Evolutionary conservation across 768 basidiomycete species (phyloP), one percentile per base, ranked within the genome.

Genomic region (Tephrocybe sp.): DNA sequence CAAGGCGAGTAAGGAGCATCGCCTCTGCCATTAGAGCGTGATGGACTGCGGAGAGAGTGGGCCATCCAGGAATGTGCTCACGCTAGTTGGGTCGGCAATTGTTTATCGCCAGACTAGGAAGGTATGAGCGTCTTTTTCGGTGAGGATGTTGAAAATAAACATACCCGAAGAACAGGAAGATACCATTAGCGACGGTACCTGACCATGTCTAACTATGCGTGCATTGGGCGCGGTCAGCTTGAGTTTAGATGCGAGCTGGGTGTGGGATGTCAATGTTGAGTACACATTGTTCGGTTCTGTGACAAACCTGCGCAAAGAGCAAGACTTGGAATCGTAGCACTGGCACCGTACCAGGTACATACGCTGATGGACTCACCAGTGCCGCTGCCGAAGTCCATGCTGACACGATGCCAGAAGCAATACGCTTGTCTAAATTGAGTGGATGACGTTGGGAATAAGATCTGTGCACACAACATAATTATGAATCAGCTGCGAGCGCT

Each of bases 351-450:
- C 87, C 89, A 92, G n/a, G n/a, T n/a, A n/a, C n/a, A n/a, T n/a
- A 37, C 4, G 16, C 5, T 37, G 3, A 19, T 8, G 21, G n/a
- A 37, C 72, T 51, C 49, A 85, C 86, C 51, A 89, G 66, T 0
- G 87, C 89, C n/a, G 87, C 89, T 2, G 87, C 87, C 75, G 85
- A 89, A n/a, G 91, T 93, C 92, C 92, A 95, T 0, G 93, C 92
- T 16, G 85, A 87, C 18, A 96, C 92, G 51, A 97, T 95, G 1
- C 94, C 94, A 24, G 90, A 83, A 0, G 93, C 92, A 51, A 97
- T 94, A n/a, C n/a, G n/a, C n/a, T n/a, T n/a, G n/a, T n/a, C n/a
- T n/a, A n/a, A n/a, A n/a, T n/a, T n/a, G n/a, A n/a, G n/a, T n/a
- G n/a, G n/a, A n/a, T n/a, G n/a, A n/a, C n/a, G n/a, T n/a, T n/a